Base-by-base conservation (phyloP, 176 grass and related monocot species). In the Aegilops longissima region DNA sequence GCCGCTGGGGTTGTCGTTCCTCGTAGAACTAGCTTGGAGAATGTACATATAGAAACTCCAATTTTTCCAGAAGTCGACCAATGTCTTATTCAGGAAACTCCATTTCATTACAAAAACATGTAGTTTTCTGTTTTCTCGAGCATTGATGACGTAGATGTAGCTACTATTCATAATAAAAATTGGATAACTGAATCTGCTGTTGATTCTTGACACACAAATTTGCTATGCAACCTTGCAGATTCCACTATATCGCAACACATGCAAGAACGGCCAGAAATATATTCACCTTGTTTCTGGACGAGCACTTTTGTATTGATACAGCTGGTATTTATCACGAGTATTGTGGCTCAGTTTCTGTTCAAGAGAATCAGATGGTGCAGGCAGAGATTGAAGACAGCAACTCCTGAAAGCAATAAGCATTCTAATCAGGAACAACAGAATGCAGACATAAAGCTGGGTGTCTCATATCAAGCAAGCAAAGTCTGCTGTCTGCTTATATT, bases 271-370 rank as follows among this genome's bases (percentile, higher is more conserved):
- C 61, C 59, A 76, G 76, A 91, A 40, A 82, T 94, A 58, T 79
- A 42, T 30, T 90, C 92, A 68, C 79, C 89, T 87, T 99, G 94
- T 82, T 91, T 90, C 72, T 99, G 94, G 94, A 91, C 51, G 47
- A 58, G 35, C 18, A 18, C 78, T 58, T 91, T 92, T 83, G 70
- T 80, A 71, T 64, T 93, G 66, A 77, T 88, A 67, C 86, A 99
- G 24, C 39, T 94, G 61, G 49, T 93, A 56, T 96, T 96, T 66
- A 87, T 96, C 23, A 70, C 42, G 7, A 93, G 76, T 23, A 77
- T 94, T 47, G 65, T 83, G 21, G 67, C 61, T 63, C 92, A 91
- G 35, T 88, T 91, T 86, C 18, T 99, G n/a, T 75, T 87, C 65
- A 87, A 92, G 30, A 83, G 73, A 86, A 79, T 85, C 63, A 91